Evolutionary conservation across 2,329 filamentous ascomycete genomes (phyloP).

Genomic region (Pestalotiopsis fici): DNA sequence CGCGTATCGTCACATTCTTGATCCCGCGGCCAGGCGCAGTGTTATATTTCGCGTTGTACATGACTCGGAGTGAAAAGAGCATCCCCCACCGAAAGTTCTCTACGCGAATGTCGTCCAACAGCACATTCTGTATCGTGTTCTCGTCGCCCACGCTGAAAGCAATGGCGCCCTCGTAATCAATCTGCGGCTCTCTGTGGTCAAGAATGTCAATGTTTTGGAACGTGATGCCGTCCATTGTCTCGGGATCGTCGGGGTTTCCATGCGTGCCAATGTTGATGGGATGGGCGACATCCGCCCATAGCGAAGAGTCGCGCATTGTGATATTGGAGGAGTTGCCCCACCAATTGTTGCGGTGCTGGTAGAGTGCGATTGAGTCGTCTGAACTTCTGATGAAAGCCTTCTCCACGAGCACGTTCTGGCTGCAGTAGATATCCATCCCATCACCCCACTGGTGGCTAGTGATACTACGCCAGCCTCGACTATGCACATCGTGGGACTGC

Average conservation of each 20-base stretch:
- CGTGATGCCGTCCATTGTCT: conserved; percentile 27
- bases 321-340: conserved; percentile 33
- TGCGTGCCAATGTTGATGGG: conserved; percentile 37
- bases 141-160: conserved; percentile 33
- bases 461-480: conserved; percentile 20
- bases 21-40: conserved; percentile 32
- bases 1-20: conserved; percentile 27
- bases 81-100: conserved; percentile 32
- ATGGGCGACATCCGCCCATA: conserved; percentile 33
- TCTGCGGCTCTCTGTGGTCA: conserved; percentile 34
- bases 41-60: conserved; percentile 34
- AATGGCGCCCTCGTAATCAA: conserved; percentile 36
- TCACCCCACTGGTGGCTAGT: conserved; percentile 22
- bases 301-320: conserved; percentile 28
- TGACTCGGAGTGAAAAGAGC: conserved; percentile 33
- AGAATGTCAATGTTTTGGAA: conserved; percentile 37
- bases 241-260: conserved; percentile 31
- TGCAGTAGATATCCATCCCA: conserved; percentile 26
- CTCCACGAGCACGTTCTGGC: conserved; percentile 25
- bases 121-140: conserved; percentile 29
- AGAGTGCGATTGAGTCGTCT: conserved; percentile 36
- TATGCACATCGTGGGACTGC: conserved; percentile 16
- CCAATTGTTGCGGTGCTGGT: conserved; percentile 31
- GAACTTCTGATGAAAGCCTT: conserved; percentile 36
- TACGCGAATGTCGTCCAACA: conserved; percentile 29